Evolutionary conservation across 225 moss, liverwort and hornwort genomes (phyloP).

Genomic region (Pseudisothecium myosuroides): DNA sequence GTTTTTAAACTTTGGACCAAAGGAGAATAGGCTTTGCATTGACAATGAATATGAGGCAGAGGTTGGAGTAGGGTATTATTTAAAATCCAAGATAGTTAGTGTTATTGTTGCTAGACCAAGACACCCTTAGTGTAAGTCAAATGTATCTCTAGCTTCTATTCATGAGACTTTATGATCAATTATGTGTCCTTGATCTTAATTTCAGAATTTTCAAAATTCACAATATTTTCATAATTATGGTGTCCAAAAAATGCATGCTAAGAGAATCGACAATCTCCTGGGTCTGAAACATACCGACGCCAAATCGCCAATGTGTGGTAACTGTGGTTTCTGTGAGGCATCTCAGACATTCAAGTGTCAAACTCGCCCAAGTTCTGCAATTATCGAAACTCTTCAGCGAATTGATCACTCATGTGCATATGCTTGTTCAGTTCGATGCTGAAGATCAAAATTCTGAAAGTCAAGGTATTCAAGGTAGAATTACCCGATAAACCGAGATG

Average conservation of each 20-base stretch:
- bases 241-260: not conserved
- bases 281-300: too few relatives aligned
- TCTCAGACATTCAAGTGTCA: not conserved
- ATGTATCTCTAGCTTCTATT: not conserved
- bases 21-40: not conserved
- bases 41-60: rapidly evolving
- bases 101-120: not conserved
- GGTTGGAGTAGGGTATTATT: not conserved
- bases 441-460: not conserved
- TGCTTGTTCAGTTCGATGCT: not conserved
- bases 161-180: not conserved
- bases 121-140: not conserved
- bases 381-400: not conserved
- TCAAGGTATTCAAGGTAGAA: not conserved
- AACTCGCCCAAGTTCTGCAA: not conserved
- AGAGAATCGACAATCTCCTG: not conserved
- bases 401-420: not conserved
- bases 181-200: not conserved
- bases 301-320: not conserved
- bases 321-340: not conserved
- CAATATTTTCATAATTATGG: not conserved
- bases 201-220: not conserved
- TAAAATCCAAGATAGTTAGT: not conserved
- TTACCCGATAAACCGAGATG: too few relatives aligned
- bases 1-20: not conserved